These are phyloP conservation scores for Suhomyces taliae DNA, from an alignment of 1,139 yeast genomes.

Conservation along the genomic window DNA sequence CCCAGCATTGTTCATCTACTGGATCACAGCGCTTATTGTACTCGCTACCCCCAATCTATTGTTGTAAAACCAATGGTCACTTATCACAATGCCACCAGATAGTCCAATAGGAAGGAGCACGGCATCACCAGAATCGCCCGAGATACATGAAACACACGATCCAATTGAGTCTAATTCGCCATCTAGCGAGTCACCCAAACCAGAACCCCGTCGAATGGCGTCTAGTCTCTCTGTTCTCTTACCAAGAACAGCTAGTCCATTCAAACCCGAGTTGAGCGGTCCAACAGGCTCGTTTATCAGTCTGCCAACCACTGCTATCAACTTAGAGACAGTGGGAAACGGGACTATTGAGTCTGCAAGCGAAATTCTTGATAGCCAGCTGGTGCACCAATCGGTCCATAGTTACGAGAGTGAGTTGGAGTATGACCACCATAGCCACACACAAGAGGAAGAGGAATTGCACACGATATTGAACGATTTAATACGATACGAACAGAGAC, in stretches of 20 bases:
- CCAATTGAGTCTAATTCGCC: not conserved
- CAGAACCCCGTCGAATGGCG: not conserved
- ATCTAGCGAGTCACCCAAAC: not conserved
- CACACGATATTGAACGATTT: conserved; percentile 28
- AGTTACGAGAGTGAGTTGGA: conserved; percentile 12
- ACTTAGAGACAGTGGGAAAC: conserved; percentile 16
- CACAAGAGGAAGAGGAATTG: conserved; percentile 30
- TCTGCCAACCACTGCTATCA: conserved; percentile 23
- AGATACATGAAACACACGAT: not conserved
- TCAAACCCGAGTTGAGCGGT: not conserved
- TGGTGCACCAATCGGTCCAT: conserved; percentile 3
- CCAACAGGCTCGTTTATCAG: conserved; percentile 5
- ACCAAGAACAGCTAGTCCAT: conserved; percentile 4
- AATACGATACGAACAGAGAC: conserved; percentile 18
- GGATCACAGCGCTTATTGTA: too few relatives aligned
- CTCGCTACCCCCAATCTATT: too few relatives aligned
- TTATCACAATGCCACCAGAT: not conserved
- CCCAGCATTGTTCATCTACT: too few relatives aligned
- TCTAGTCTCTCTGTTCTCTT: not conserved
- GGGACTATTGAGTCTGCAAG: conserved; percentile 8
- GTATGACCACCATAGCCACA: conserved; percentile 12
- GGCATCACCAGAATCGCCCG: not conserved
- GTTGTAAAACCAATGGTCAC: too few relatives aligned
- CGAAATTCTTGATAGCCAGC: conserved; percentile 3
- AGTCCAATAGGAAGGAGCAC: too few relatives aligned